Evolutionary conservation across 108 stramenopile genomes (phyloP).

Genomic region (Cyclotella kingstonii): DNA sequence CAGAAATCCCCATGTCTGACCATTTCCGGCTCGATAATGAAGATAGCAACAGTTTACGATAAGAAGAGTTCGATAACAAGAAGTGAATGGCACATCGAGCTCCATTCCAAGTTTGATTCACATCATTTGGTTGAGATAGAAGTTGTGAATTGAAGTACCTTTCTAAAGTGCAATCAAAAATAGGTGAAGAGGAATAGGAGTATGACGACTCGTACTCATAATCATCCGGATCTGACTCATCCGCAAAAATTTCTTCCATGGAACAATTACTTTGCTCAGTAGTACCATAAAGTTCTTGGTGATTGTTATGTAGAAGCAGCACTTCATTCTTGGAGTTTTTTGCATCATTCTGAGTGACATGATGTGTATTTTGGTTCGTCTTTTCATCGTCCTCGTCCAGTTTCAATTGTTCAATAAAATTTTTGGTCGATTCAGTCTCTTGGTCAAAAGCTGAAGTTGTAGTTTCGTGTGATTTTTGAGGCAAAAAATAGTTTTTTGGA

Average conservation of each 20-base stretch:
- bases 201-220: slow-evolving; percentile 12
- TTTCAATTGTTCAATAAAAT: slow-evolving; percentile 29
- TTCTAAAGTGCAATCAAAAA: slow-evolving; percentile 8
- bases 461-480: slow-evolving; percentile 2
- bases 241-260: slow-evolving; percentile 49
- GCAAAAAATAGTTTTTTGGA: slow-evolving; percentile 1
- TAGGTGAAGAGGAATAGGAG: background rate
- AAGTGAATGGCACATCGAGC: slow-evolving; percentile 28
- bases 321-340: slow-evolving; percentile 23
- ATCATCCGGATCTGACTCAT: slow-evolving; percentile 55
- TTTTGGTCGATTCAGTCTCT: slow-evolving; percentile 21
- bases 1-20: slow-evolving; percentile 33
- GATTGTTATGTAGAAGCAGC: slow-evolving; percentile 12
- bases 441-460: slow-evolving; percentile 26
- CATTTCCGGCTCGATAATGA: slow-evolving; percentile 31
- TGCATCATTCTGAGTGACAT: slow-evolving; percentile 11
- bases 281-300: background rate
- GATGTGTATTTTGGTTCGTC: background rate
- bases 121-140: slow-evolving; percentile 22
- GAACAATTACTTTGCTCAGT: slow-evolving; percentile 28
- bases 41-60: slow-evolving; percentile 26
- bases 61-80: slow-evolving; percentile 29
- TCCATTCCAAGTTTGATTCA: slow-evolving; percentile 34
- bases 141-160: slow-evolving; percentile 23
- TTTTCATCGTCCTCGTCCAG: slow-evolving; percentile 7